Conservation (phyloP, 1,284 basidiomycete genomes). For the Hemileia vastatrix region DNA sequence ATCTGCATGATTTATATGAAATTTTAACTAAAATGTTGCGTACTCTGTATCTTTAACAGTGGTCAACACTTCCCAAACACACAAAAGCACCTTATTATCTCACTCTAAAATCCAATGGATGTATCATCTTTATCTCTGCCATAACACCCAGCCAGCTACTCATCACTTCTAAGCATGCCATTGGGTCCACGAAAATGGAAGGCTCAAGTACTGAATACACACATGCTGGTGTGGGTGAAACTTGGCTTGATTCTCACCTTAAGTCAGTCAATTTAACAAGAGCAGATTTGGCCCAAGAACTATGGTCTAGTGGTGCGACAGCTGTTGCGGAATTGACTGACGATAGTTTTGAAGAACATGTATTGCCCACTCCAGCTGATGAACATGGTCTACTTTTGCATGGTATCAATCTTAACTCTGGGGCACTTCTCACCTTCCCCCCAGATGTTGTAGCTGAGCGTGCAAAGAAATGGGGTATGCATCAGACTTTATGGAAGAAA, state of each 20-base stretch:
- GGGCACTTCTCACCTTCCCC: constrained; percentile 63
- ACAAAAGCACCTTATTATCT: constrained; percentile 74
- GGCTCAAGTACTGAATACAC: constrained; percentile 33
- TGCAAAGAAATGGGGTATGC: constrained; percentile 83
- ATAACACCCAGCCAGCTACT: constrained; percentile 65
- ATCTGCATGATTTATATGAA: constrained; percentile 4
- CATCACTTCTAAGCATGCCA: constrained; percentile 83
- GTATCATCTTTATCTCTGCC: constrained; percentile 91
- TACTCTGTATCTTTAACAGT: constrained; percentile 51
- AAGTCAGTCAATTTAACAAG: constrained; percentile 57
- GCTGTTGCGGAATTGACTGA: constrained; percentile 84
- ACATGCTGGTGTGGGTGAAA: constrained; percentile 69
- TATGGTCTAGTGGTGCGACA: constrained; percentile 80
- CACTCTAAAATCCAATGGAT: constrained; percentile 93
- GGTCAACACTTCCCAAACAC: constrained; percentile 62
- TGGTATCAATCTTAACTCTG: constrained; percentile 69
- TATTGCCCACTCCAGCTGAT: constrained; percentile 69
- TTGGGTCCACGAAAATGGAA: constrained; percentile 51
- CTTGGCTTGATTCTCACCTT: constrained; percentile 73
- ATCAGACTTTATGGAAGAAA: constrained; percentile 60
- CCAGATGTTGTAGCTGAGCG: constrained; percentile 64
- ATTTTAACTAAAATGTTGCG: background rate
- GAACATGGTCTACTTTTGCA: constrained; percentile 88
- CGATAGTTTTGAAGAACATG: constrained; percentile 95
- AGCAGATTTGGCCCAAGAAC: constrained; percentile 59